Base-by-base conservation (phyloP, 306 rosid genomes). In the Bauhinia variegata region DNA sequence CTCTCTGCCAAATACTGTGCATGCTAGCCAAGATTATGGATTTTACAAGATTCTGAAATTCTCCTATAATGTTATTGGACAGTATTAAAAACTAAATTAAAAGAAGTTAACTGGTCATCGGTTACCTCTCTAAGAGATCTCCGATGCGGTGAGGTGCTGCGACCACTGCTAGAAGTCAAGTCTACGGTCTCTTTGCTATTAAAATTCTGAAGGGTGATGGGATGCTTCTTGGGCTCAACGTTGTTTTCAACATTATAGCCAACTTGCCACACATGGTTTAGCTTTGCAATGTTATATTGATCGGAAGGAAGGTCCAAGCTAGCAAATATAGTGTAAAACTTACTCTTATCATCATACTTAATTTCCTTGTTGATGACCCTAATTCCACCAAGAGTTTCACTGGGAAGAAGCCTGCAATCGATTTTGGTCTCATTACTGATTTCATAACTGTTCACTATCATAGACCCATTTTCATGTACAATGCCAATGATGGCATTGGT, bases 201-300 rank as follows among this genome's bases (percentile, higher is more conserved):
- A 0, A 89, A 74, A 60, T 89, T 86, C 12, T 67, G 75, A 8
- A 92, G 84, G 15, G 70, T 39, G 6, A 54, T 54, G 1, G 74
- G 72, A 48, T 92, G 98, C 16, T 0, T 5, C 43, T 3, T 14
- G 0, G 96, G 96, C 75, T 42, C 58, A 5, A 2, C 54, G 2
- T 11, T 70, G 7, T 2, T 37, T 0, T 39, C 53, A 31, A 70
- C 75, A 0, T 0, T n/a, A 2, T 28, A 1, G 4, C 96, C 96
- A 60, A 83, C 80, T 69, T 89, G 98, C 98, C 98, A 92, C 46
- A 89, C 96, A 67, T 87, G 91, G 60, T 79, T 74, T 56, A 92
- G 16, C 79, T 0, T 74, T 0, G 73, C 5, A 6, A 65, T 46
- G 17, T 88, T 11, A 31, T 84, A 89, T 0, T 0, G 0, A 0